Evolutionary conservation across 2,329 filamentous ascomycete genomes (phyloP), one percentile per base, ranked within the genome.

Genomic region (Colletotrichum ledebouriae): DNA sequence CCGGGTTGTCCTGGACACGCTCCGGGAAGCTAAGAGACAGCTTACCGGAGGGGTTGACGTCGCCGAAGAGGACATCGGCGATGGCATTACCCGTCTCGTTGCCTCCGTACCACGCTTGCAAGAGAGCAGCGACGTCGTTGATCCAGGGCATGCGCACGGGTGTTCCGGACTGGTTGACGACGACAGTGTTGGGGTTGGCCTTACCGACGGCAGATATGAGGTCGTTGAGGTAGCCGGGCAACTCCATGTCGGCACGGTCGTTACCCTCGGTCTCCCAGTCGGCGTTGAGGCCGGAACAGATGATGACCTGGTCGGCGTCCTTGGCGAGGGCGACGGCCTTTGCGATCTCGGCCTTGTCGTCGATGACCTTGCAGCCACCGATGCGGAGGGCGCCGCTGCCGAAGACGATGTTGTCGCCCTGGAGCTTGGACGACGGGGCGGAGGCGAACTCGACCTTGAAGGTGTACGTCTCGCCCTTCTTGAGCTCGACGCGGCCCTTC

Each of bases 21-120:
- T 80, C 81, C 0, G 91, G 91, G 78, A 92, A 92, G 7, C 86
- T 91, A 20, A 94, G 82, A 0, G 92, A 90, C 3, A 94, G 84
- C 77, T 94, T 94, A 17, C 89, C 92, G 50, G 88, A 90, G 0
- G 91, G 91, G 73, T 89, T 92, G 55, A 87, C 84, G 67, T 88
- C 85, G 59, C 90, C 91, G 71, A 91, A 89, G 17, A 93, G 81
- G 2, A 93, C 85, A 73, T 93, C 90, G 1, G 89, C 90, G 66
- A 94, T 89, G 3, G 89, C 90, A 72, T 93, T 92, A 4, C 91
- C 91, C 12, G 89, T 89, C 80, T 94, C 91, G 74, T 93, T 91
- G 29, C 91, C 91, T 71, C 90, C 90, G 73, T 92, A 94, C 91
- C 91, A 94, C n/a, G 90, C 90, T 73, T 93, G 89, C 2, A 92